A percentile compares a stretch with the other conserved stretches of the same genome.
Evolutionary conservation across 169 alveolate genomes (phyloP).

Genomic region (Theileria sp.): DNA sequence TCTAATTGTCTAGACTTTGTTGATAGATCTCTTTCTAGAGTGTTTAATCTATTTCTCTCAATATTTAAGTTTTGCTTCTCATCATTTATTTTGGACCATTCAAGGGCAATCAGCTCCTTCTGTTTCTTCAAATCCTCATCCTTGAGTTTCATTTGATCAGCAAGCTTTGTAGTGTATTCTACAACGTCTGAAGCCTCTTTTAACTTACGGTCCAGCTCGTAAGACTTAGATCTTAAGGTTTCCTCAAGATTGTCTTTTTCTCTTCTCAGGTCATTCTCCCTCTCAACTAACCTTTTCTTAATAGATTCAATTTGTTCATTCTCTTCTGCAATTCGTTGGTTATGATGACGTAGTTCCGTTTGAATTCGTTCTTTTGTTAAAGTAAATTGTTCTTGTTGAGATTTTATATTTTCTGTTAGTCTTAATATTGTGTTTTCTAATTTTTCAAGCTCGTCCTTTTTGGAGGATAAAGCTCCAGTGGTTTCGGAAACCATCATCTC

Average conservation of each 20-base stretch:
- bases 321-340: slow-evolving; percentile 35
- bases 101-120: slow-evolving; percentile 33
- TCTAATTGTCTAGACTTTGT: slow-evolving; percentile 9
- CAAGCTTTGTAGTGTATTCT: slow-evolving; percentile 40
- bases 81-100: slow-evolving; percentile 41
- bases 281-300: slow-evolving; percentile 32
- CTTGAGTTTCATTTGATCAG: slow-evolving; percentile 45
- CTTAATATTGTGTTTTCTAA: slow-evolving; percentile 38
- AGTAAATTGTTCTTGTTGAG: slow-evolving; percentile 35
- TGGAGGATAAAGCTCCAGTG: slow-evolving; percentile 27
- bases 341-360: slow-evolving; percentile 42
- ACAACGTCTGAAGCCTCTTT: slow-evolving; percentile 46
- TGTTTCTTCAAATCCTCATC: slow-evolving; percentile 46
- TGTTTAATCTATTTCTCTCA: slow-evolving; percentile 33
- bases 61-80: slow-evolving; percentile 39
- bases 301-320: slow-evolving; percentile 37
- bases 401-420: slow-evolving; percentile 50
- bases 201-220: slow-evolving; percentile 36
- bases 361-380: slow-evolving; percentile 38
- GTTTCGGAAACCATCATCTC: slow-evolving; percentile 55
- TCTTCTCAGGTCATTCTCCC: slow-evolving; percentile 30
- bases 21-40: slow-evolving; percentile 24
- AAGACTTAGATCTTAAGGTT: slow-evolving; percentile 11
- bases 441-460: slow-evolving; percentile 58
- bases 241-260: slow-evolving; percentile 49